Evolutionary conservation across 768 basidiomycete genomes (phyloP).

Genomic region (Collybia mongolica): DNA sequence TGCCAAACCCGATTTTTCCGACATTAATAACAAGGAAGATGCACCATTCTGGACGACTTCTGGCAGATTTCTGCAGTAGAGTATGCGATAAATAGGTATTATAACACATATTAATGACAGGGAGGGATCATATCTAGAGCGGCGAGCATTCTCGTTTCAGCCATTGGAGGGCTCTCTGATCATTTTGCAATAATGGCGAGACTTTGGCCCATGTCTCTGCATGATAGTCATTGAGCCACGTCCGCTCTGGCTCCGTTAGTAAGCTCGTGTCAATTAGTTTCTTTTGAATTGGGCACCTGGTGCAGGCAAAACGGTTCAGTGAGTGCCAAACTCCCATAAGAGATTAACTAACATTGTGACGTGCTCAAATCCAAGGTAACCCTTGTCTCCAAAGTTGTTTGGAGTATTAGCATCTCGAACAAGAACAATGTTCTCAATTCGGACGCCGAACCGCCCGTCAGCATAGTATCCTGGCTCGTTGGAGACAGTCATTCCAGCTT

Average conservation of each 20-base stretch:
- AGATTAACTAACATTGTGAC: constrained; percentile 72
- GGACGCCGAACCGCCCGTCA: constrained; percentile 88
- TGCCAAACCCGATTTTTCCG: too few species aligned
- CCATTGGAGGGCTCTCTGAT: constrained; percentile 60
- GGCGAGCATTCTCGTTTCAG: constrained; percentile 57
- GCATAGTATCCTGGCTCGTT: constrained; percentile 95
- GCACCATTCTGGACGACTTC: too few species aligned
- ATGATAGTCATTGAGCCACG: constrained; percentile 88
- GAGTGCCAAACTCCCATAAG: background rate
- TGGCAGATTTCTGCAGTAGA: background rate
- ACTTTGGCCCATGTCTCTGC: constrained; percentile 72
- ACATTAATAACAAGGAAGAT: too few species aligned
- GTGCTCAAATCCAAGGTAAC: constrained; percentile 81
- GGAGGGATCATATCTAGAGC: constrained; percentile 17
- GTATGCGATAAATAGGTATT: background rate
- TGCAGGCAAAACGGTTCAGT: background rate
- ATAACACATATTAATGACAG: background rate
- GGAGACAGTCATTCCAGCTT: constrained; percentile 87
- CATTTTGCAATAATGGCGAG: constrained; percentile 63
- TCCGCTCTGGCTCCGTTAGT: constrained; percentile 61
- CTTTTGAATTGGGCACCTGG: constrained; percentile 83
- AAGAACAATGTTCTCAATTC: constrained; percentile 88
- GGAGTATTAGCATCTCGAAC: constrained; percentile 69
- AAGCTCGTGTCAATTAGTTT: constrained; percentile 70
- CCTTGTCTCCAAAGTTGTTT: constrained; percentile 80